These are phyloP conservation scores for Maudiozyma pseudohumilis DNA, from an alignment of 805 yeast genomes.

Conservation along the genomic window DNA sequence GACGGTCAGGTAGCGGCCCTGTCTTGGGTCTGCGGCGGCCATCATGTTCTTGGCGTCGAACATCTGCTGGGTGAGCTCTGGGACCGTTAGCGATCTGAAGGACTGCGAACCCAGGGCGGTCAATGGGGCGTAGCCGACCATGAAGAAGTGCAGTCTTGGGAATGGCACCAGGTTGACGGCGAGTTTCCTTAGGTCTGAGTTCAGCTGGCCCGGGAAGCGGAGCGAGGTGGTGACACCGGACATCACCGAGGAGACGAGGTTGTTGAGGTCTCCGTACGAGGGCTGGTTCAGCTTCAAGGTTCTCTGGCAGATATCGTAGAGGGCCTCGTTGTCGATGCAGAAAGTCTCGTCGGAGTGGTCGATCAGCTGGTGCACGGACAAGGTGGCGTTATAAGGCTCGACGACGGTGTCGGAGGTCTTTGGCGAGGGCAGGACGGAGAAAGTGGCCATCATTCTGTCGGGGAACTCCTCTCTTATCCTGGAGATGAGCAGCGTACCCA, in stretches of 20 bases:
- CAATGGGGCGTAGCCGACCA: slow-evolving; percentile 91
- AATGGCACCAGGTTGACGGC: slow-evolving; percentile 93
- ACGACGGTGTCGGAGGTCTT: slow-evolving; percentile 88
- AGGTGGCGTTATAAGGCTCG: slow-evolving; percentile 89
- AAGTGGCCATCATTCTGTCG: slow-evolving; percentile 93
- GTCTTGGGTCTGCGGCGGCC: slow-evolving; percentile 90
- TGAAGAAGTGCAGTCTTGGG: slow-evolving; percentile 91
- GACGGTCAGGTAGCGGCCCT: slow-evolving; percentile 84
- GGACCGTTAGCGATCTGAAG: slow-evolving; percentile 76
- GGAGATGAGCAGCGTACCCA: slow-evolving; percentile 82
- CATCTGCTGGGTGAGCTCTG: slow-evolving; percentile 89
- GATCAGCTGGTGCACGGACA: slow-evolving; percentile 83
- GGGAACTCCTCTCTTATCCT: slow-evolving; percentile 88
- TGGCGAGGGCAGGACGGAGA: slow-evolving; percentile 87
- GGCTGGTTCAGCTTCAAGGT: slow-evolving; percentile 78
- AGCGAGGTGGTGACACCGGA: slow-evolving; percentile 90
- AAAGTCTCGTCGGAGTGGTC: slow-evolving; percentile 89
- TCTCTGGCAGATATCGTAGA: slow-evolving; percentile 79
- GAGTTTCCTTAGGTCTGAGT: slow-evolving; percentile 83
- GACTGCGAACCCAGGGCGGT: slow-evolving; percentile 72
- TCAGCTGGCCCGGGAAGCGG: slow-evolving; percentile 91
- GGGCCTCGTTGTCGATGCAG: slow-evolving; percentile 91
- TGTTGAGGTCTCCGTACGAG: slow-evolving; percentile 66
- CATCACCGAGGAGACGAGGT: slow-evolving; percentile 83
- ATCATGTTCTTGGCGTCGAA: slow-evolving; percentile 88